Conservation (phyloP, 2,329 filamentous ascomycete species). For the Colletotrichum musicola region DNA sequence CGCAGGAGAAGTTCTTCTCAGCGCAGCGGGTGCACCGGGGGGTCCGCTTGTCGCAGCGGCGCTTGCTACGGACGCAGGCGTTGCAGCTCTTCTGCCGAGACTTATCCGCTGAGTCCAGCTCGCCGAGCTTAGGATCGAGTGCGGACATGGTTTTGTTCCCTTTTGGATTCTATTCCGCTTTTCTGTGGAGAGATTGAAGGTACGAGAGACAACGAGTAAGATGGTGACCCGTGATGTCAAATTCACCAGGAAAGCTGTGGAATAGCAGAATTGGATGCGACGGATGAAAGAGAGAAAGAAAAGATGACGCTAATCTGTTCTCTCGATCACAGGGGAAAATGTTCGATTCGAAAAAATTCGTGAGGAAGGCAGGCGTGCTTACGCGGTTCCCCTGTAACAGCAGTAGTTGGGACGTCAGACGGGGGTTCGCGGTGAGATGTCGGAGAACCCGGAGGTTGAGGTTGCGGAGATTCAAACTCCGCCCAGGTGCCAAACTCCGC, state of each 20-base stretch:
- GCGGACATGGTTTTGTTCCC: constrained; percentile 17
- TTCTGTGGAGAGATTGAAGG: background rate
- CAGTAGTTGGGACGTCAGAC: background rate
- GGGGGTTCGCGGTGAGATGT: background rate
- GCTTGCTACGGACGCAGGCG: constrained; percentile 61
- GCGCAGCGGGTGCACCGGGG: constrained; percentile 58
- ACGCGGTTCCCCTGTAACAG: constrained; percentile 2
- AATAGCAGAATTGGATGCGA: background rate
- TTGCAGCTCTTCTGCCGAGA: constrained; percentile 66
- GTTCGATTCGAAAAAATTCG: background rate
- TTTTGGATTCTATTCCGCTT: background rate
- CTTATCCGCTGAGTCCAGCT: constrained; percentile 44
- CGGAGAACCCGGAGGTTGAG: constrained; percentile 22
- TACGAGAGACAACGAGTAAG: background rate
- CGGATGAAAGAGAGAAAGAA: background rate
- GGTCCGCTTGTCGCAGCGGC: constrained; percentile 60
- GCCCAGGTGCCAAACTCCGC: constrained; percentile 25
- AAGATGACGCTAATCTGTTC: background rate
- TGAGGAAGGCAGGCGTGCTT: constrained; percentile 2
- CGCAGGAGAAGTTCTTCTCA: constrained; percentile 56
- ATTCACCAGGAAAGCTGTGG: background rate
- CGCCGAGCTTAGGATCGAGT: constrained; percentile 8
- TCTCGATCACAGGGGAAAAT: background rate
- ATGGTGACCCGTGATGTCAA: background rate
- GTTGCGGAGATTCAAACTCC: constrained; percentile 31